Base-by-base conservation (phyloP, 257 asterid species). In the Scutellaria barbata region DNA sequence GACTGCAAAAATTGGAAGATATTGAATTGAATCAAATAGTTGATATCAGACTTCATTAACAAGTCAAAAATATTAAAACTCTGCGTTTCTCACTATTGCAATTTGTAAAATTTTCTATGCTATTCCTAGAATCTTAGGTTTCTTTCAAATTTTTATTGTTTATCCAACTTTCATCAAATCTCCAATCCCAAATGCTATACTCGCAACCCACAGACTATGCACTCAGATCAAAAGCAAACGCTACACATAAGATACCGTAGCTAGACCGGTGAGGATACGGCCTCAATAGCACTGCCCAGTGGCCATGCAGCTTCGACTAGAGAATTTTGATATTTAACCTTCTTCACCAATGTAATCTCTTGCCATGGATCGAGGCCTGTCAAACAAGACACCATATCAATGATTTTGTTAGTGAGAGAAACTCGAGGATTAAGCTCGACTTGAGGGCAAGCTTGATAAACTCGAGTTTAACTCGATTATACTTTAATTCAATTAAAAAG, bases 261-360 rank as follows among this genome's bases (percentile, higher is more conserved):
- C 59, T 63, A 79, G 67, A 13, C 53, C 14, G 70, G 16, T 41
- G 85, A 84, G 4, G 96, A 90, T 25, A 89, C 90, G 33, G 76
- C 89, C 75, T 90, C 90, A 53, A 90, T 90, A 56, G 97, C 96
- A 71, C 88, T 84, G 73, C 97, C 97, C 71, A 89, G 76, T 3
- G 97, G 92, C 96, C 97, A 88, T 8, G 97, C 97, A 58, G 97
- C 97, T 80, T 56, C 95, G 46, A 90, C 84, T 33, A 81, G 76
- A 67, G 81, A 75, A 80, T 83, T 72, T 74, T 85, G 83, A 80
- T 88, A 90, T 54, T 84, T 72, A 5, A 88, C 90, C 55, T 81
- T 58, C 54, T 84, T 81, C 77, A 84, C 88, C 82, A 88, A 58
- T 16, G 92, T 88, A 20, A 88, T 84, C 81, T 82, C 74, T 79